These are phyloP conservation scores for Tripterygium wilfordii DNA, from an alignment of 177 flowering plant species.

Conservation along the genomic window DNA sequence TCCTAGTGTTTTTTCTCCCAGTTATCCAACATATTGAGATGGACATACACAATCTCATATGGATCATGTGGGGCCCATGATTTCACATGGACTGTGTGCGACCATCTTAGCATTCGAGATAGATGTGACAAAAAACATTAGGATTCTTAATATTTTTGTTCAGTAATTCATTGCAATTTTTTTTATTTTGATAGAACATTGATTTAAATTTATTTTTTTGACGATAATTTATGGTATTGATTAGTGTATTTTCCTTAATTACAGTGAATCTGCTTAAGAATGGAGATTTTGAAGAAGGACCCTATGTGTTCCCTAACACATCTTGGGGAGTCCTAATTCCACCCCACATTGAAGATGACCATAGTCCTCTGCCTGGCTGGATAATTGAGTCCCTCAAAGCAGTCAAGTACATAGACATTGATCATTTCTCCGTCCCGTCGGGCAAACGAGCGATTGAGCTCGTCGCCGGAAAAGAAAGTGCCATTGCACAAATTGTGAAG, in stretches of 20 bases:
- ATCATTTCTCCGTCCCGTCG: slow-evolving; percentile 61
- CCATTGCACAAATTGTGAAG: slow-evolving; percentile 52
- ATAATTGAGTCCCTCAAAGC: slow-evolving; percentile 84
- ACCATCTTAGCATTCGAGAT: too few species aligned
- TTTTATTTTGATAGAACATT: not conserved
- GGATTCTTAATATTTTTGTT: too few species aligned
- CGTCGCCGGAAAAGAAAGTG: slow-evolving; percentile 82
- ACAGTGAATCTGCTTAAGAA: slow-evolving; percentile 64
- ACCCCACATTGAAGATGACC: slow-evolving; percentile 74
- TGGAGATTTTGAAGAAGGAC: slow-evolving; percentile 88
- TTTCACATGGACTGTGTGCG: too few species aligned
- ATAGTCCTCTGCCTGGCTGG: slow-evolving; percentile 87
- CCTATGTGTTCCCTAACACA: slow-evolving; percentile 63
- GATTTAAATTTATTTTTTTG: not conserved
- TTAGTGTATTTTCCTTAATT: slow-evolving; percentile 1
- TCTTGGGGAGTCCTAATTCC: slow-evolving; percentile 85
- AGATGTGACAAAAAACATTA: too few species aligned
- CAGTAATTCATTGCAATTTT: too few species aligned
- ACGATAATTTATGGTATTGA: too few species aligned
- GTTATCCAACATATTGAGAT: too few species aligned
- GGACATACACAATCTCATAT: too few species aligned
- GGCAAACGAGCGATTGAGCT: slow-evolving; percentile 79
- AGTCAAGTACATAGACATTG: slow-evolving; percentile 70
- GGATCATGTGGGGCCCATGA: too few species aligned
- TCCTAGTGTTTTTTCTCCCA: too few species aligned